Percentiles rank a stretch among this genome's conserved stretches.
Conservation (phyloP, 345 rosid genomes). For the Gossypium mustelinum region DNA sequence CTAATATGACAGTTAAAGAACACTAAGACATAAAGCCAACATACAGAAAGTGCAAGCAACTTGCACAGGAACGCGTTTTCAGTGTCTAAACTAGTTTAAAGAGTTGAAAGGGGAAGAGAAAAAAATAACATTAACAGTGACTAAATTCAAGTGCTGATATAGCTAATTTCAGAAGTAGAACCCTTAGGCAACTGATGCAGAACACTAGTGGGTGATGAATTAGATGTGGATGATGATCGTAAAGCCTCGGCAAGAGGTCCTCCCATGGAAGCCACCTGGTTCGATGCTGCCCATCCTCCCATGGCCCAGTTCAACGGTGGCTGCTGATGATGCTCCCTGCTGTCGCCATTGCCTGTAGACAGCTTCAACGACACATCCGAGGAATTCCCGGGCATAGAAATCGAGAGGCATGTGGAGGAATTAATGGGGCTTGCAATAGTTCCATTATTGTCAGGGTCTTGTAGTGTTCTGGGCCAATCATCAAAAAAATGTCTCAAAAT, state of each 20-base stretch:
- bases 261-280: constrained; percentile 58
- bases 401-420: constrained; percentile 59
- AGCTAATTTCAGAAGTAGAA: constrained; percentile 38
- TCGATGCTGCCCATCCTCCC: constrained; percentile 41
- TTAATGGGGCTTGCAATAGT: constrained; percentile 30
- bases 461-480: constrained; percentile 71
- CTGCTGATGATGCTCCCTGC: constrained; percentile 34
- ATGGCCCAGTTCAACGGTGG: constrained; percentile 48
- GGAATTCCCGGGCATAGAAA: constrained; percentile 67
- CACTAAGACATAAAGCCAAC: neutral
- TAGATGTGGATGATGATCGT: constrained; percentile 55
- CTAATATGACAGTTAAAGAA: neutral
- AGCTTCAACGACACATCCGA: constrained; percentile 82
- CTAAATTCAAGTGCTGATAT: constrained; percentile 26
- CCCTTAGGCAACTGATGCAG: constrained; percentile 56
- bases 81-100: neutral
- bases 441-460: constrained; percentile 42
- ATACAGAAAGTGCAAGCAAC: neutral
- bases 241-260: constrained; percentile 87
- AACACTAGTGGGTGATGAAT: constrained; percentile 74
- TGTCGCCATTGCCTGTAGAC: constrained; percentile 57
- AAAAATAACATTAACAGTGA: neutral
- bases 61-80: neutral
- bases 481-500: constrained; percentile 77
- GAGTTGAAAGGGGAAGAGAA: too few relatives aligned